Base-by-base conservation (phyloP, 352 stramenopile genomes). In the Phytophthora litchii region DNA sequence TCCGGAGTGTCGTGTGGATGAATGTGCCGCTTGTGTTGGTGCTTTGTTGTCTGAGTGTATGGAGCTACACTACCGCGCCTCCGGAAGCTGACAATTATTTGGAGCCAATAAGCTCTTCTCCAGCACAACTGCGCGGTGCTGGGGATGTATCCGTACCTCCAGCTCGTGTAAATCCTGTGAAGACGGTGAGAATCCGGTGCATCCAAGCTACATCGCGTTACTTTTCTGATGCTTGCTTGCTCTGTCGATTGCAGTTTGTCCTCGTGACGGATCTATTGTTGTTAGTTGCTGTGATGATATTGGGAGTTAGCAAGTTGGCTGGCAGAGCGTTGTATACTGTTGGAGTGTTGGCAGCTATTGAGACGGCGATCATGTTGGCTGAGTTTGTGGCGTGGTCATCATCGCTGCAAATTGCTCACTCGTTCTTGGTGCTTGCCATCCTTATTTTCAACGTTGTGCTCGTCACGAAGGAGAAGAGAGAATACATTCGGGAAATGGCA, bases 221-320 rank as follows among this genome's bases (percentile, higher is more conserved):
- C 14, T 40, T 49, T 38, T 16, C 27, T 53, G 12, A 53, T 29
- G 12, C 11, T 8, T 29, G 4, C 3, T 4, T 38, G n/a, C 0
- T 29, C 21, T 23, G 16, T 48, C 31, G 10, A 17, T 43, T 44
- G 31, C 50, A 87, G 77, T 87, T 87, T 49, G 45, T 83, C 1
- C 60, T 87, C 1, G 72, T 77, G 35, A 60, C 70, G 12, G 77
- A 87, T 55, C 25, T 76, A 23, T 25, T 87, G 41, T 42, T 80
- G 25, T 35, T 85, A 14, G 55, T 83, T 9, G 69, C 72, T 11
- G 50, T 83, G 31, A 63, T 82, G 56, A 58, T 87, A 17, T 61
- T 83, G 50, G 66, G 60, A 35, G 65, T 75, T 21, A 56, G 72
- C 0, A 45, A 75, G n/a, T 37, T 78, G 23, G 40, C 50, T 1